These are phyloP conservation scores for Narthecium ossifragum DNA, from an alignment of 106 monocot genomes.

Conservation along the genomic window DNA sequence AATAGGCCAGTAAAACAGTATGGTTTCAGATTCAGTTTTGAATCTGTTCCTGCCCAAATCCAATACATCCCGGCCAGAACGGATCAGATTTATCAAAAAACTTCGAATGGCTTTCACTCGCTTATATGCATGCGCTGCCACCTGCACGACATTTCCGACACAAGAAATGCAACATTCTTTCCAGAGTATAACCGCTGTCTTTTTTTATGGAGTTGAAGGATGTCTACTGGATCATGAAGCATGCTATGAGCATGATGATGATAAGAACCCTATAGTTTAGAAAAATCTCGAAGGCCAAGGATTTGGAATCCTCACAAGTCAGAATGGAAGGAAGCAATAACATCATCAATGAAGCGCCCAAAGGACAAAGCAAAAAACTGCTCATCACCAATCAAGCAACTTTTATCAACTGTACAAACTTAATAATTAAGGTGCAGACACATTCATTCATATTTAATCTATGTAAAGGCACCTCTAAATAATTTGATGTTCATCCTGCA, in stretches of 20 bases:
- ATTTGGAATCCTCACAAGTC: not conserved
- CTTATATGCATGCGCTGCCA: no score
- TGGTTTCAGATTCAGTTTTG: no score
- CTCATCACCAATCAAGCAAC: not conserved
- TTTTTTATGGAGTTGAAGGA: no score
- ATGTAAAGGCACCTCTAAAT: conserved; percentile 9
- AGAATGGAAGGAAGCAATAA: not conserved
- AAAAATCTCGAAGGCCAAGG: not conserved
- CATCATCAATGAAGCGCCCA: not conserved
- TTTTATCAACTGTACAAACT: not conserved
- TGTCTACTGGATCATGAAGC: no score
- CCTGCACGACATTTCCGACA: no score
- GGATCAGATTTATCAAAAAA: no score
- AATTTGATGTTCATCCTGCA: not conserved
- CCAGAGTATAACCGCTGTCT: no score
- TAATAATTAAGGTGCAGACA: conserved; percentile 1
- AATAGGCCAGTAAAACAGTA: no score
- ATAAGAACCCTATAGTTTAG: not conserved
- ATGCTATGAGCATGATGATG: not conserved
- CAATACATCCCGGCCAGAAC: no score
- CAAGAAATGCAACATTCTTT: no score
- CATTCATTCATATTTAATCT: not conserved
- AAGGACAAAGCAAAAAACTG: not conserved
- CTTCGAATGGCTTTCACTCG: no score
- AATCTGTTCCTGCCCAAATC: no score